phyloP scores from a whole-genome alignment of 495 filamentous ascomycete species.

The Saxispiralis lemnorum region DNA sequence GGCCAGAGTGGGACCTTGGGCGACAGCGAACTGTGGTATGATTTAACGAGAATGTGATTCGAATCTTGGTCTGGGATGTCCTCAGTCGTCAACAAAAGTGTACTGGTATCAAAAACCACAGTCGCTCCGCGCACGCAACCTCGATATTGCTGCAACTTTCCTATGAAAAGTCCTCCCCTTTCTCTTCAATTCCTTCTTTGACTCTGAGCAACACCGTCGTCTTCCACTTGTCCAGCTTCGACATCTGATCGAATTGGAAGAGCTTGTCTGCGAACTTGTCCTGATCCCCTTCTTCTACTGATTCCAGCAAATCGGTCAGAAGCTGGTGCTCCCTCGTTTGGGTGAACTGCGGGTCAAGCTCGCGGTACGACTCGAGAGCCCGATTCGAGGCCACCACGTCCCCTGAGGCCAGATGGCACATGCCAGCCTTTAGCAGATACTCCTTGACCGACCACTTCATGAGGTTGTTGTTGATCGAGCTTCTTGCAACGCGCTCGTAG shows the following conservation, averaged over 20 bases:
- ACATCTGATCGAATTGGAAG: conserved; percentile 73
- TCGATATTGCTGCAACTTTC: not conserved
- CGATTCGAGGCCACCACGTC: conserved; percentile 60
- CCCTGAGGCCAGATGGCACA: conserved; percentile 30
- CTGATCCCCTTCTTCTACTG: conserved; percentile 54
- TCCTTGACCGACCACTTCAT: conserved; percentile 89
- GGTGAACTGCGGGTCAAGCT: conserved; percentile 61
- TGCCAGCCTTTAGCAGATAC: conserved; percentile 78
- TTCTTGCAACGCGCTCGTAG: conserved; percentile 58
- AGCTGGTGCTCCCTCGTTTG: conserved; percentile 63
- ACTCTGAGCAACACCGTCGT: conserved; percentile 65
- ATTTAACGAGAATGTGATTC: not conserved
- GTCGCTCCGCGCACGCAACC: not conserved
- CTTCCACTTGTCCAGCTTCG: conserved; percentile 90
- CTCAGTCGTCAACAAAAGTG: not conserved
- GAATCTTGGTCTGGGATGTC: not conserved
- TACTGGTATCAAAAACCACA: not conserved
- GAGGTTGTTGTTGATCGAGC: conserved; percentile 41
- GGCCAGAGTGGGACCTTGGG: not conserved
- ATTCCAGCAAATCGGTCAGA: conserved; percentile 51
- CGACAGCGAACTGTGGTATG: too few relatives aligned
- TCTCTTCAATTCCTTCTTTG: conserved; percentile 64
- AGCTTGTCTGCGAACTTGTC: conserved; percentile 72
- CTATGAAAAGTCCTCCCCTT: conserved; percentile 57
- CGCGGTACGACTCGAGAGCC: conserved; percentile 62